Evolutionary conservation across 331 rosid species (phyloP).

Genomic region (Malus hybrid): DNA sequence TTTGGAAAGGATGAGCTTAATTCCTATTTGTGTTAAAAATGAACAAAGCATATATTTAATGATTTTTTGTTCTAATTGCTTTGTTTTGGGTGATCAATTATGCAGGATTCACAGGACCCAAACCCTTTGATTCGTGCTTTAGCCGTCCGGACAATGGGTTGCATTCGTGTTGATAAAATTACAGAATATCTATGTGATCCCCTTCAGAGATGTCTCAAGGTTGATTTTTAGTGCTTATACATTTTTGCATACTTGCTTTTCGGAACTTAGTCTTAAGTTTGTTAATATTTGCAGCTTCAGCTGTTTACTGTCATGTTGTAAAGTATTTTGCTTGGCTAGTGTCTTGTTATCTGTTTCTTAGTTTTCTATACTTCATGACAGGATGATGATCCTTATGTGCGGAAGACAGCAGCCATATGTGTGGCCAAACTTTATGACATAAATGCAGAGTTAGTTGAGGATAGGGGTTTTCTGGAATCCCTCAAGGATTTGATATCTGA

Average conservation of each 20-base stretch:
- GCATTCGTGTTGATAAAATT: constrained; percentile 98
- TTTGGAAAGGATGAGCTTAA: background rate
- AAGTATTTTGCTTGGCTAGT: background rate
- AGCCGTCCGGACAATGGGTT: constrained; percentile 99
- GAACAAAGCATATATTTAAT: background rate
- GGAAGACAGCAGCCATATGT: constrained; percentile 98
- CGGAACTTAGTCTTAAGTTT: background rate
- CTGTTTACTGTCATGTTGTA: background rate
- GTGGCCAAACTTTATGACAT: constrained; percentile 98
- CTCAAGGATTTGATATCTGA: constrained; percentile 98
- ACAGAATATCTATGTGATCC: constrained; percentile 98
- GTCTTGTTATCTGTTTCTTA: background rate
- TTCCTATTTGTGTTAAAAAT: background rate
- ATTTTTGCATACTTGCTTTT: background rate
- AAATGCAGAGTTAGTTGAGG: constrained; percentile 97
- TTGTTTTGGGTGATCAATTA: constrained; percentile 12
- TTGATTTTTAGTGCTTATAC: constrained; percentile 8
- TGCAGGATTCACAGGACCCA: constrained; percentile 98
- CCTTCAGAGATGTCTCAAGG: constrained; percentile 99
- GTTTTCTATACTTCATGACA: constrained; percentile 33
- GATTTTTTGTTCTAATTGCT: background rate
- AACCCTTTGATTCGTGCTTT: constrained; percentile 97
- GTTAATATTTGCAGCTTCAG: background rate
- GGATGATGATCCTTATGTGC: constrained; percentile 99
- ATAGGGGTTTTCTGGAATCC: constrained; percentile 91